phyloP scores from a whole-genome alignment of 495 filamentous ascomycete species.

The Neurospora sp. region DNA sequence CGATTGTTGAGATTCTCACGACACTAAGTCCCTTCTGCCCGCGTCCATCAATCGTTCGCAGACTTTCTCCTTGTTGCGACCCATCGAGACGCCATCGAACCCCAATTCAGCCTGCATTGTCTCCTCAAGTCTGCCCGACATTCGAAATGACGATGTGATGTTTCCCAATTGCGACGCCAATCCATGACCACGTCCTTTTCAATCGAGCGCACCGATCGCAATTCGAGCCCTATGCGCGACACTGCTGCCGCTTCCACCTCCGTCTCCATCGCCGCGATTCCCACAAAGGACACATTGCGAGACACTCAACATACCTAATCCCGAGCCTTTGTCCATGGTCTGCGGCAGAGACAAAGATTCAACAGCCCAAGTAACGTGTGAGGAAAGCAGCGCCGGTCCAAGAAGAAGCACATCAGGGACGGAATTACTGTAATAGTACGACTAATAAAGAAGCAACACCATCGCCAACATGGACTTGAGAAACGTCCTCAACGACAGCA shows the following conservation, averaged over 20 bases:
- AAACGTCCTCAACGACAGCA: constrained; percentile 43
- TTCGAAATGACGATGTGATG: not conserved
- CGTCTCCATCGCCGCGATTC: not conserved
- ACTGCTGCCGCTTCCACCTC: not conserved
- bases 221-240: not conserved
- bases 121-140: not conserved
- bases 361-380: not conserved
- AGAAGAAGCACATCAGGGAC: not conserved
- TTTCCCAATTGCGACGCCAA: not conserved
- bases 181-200: not conserved
- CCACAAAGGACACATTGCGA: not conserved
- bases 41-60: not conserved
- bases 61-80: not conserved
- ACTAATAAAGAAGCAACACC: constrained; percentile 1
- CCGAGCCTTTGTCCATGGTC: not conserved
- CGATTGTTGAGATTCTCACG: not conserved
- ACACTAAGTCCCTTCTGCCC: not conserved
- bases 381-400: not conserved
- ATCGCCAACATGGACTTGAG: constrained; percentile 44
- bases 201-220: not conserved
- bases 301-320: not conserved
- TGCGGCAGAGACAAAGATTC: not conserved
- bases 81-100: not conserved
- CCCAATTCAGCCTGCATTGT: not conserved
- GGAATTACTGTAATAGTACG: not conserved